Evolutionary conservation across 768 basidiomycete species (phyloP).

Genomic region (Boletus sp.): DNA sequence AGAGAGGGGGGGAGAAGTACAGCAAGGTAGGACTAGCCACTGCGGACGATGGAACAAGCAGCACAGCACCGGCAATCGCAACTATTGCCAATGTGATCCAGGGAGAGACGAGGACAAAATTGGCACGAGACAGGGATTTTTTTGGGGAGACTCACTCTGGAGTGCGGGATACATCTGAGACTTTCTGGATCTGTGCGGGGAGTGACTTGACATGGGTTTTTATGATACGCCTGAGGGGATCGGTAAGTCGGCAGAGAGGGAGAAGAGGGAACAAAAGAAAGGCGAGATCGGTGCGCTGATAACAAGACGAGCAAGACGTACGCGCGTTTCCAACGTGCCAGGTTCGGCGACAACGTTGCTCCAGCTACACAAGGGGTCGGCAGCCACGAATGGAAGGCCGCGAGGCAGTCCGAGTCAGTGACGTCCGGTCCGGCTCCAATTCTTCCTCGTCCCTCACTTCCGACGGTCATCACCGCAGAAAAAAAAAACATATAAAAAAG

Average conservation of each 20-base stretch:
- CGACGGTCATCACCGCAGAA: not conserved
- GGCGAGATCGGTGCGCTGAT: constrained; percentile 33
- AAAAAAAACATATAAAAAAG: not conserved
- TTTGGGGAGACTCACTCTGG: constrained; percentile 40
- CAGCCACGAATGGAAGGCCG: constrained; percentile 53
- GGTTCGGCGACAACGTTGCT: constrained; percentile 37
- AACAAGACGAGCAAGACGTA: constrained; percentile 23
- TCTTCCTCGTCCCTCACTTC: not conserved
- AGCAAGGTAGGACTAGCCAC: not conserved
- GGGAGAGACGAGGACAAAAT: not conserved
- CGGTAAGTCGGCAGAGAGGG: not conserved
- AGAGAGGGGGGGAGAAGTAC: not conserved
- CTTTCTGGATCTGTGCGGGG: constrained; percentile 57
- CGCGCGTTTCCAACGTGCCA: constrained; percentile 68
- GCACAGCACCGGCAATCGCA: not conserved
- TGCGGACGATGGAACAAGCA: not conserved
- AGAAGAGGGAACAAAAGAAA: constrained; percentile 29
- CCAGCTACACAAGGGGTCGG: constrained; percentile 27
- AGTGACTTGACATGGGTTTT: constrained; percentile 53
- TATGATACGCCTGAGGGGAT: not conserved
- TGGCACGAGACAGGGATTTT: constrained; percentile 4
- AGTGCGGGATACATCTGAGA: constrained; percentile 44
- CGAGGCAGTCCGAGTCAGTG: constrained; percentile 28
- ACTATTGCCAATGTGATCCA: not conserved
- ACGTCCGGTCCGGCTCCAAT: not conserved